Base-by-base conservation (phyloP, 2,329 filamentous ascomycete species). In the Raffaelea ambrosiae region DNA sequence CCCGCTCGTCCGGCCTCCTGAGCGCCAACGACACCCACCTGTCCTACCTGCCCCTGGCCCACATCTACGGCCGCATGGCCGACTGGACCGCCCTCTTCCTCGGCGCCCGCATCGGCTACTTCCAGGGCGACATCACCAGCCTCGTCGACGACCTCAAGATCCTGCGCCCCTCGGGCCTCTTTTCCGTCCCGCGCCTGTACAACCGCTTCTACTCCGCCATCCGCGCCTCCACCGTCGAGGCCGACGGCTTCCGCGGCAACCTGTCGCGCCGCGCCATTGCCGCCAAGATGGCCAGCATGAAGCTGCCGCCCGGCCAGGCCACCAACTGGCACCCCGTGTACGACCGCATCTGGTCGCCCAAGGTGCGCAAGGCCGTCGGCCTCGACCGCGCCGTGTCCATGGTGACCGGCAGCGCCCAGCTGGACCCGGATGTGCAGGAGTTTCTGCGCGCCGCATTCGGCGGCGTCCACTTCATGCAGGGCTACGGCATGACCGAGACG, bases 401-500 rank as follows among this genome's bases (percentile, higher is more conserved):
- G 82, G 76, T 95, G 48, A 90, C 85, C 49, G 93, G 93, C 43
- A 93, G 88, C 49, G 91, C 93, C 13, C 91, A 91, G 51, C 78
- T 98, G 39, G 91, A 97, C 58, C 88, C 89, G 0, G 79, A 81
- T 22, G 79, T 97, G 31, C 90, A 97, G 54, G 77, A 87, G 59
- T 96, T 97, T 70, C 77, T 97, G 43, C 85, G 89, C 40, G 81
- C 90, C 36, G 85, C 86, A 26, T 87, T 95, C 54, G 84, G 78
- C 51, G 84, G 78, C 51, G 86, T 84, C 66, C 74, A 81, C 59
- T 86, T 97, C 59, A 66, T 79, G 29, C 91, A 97, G 67, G 93
- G 91, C 26, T 98, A 91, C 64, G 93, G 93, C 43, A 73, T 98
- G 64, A 98, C 93, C 1, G 93, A 98, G 68, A 86, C 89, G 1